Conservation (phyloP, 2,329 filamentous ascomycete genomes). For the Xylariaceae sp. region DNA sequence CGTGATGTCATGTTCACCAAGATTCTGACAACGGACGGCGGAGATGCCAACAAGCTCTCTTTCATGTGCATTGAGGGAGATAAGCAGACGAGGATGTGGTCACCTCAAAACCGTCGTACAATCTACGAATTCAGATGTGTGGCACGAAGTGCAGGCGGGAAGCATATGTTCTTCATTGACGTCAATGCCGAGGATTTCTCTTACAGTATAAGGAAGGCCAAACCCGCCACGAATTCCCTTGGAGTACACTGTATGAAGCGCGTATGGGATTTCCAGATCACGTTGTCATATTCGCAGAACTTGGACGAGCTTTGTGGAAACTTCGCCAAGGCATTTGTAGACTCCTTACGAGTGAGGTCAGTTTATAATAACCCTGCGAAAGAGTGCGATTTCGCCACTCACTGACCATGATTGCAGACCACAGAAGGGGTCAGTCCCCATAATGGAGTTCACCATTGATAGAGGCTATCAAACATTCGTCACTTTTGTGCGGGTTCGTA, state of each 20-base stretch:
- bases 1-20: conserved; percentile 9
- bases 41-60: conserved; percentile 20
- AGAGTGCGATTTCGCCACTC: not conserved
- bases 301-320: conserved; percentile 11
- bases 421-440: not conserved
- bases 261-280: conserved; percentile 24
- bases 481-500: conserved; percentile 17
- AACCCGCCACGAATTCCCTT: conserved; percentile 10
- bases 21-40: conserved; percentile 14
- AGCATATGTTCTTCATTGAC: conserved; percentile 17
- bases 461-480: conserved; percentile 15
- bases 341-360: conserved; percentile 21
- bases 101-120: conserved; percentile 9
- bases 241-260: conserved; percentile 24
- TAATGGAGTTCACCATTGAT: conserved; percentile 18
- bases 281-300: conserved; percentile 14
- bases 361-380: conserved; percentile 3
- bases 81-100: not conserved
- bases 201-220: conserved; percentile 9
- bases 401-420: conserved; percentile 9
- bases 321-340: conserved; percentile 22
- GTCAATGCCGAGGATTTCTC: conserved; percentile 19
- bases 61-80: not conserved
- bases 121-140: conserved; percentile 21
- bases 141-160: conserved; percentile 1